Base-by-base conservation (phyloP, 805 yeast genomes). In the Yamadazyma takamatsuzukensis region DNA sequence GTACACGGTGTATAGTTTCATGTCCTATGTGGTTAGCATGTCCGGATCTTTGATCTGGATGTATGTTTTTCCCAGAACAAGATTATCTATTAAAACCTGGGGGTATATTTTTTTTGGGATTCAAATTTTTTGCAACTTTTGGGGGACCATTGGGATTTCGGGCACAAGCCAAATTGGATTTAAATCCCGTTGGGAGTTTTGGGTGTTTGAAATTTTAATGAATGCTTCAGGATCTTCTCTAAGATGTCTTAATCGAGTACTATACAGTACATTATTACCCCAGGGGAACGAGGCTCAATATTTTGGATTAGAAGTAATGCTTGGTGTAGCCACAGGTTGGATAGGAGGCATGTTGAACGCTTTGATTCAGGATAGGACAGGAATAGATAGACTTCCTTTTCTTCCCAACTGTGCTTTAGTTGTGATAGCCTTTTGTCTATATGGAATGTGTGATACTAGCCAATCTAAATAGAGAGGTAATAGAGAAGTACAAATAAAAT, bases 261-360 rank as follows among this genome's bases (percentile, higher is more conserved):
- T 62, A 0, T 65, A 64, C 33, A 59, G 65, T 21, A 45, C 66
- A 0, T 42, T 66, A 30, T 41, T 66, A 11, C 72, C 72, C 1
- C 54, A 49, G 31, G 69, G 70, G 0, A 59, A 62, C 21, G 71
- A 66, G 36, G 69, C 68, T 3, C 69, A 65, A 40, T 64, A 52
- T 30, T 64, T 66, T 42, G 72, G 72, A 0, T 39, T 65, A 25
- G 70, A 64, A 33, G 44, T 63, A 5, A 54, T 64, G 53, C 47
- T 65, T 10, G 70, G 70, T 1, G 53, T 64, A 9, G 55, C 67
- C 4, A 56, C 66, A 4, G 67, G 68, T 2, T 66, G 72, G 70
- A 56, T 61, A 18, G 68, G 68, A 6, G 46, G 47, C 3, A 51
- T 65, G 25, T 56, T 63, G 1, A 62, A 56, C 40, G 70, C 70